phyloP scores from a whole-genome alignment of 257 asterid genomes.

The Parsonsia alboflavescens region DNA sequence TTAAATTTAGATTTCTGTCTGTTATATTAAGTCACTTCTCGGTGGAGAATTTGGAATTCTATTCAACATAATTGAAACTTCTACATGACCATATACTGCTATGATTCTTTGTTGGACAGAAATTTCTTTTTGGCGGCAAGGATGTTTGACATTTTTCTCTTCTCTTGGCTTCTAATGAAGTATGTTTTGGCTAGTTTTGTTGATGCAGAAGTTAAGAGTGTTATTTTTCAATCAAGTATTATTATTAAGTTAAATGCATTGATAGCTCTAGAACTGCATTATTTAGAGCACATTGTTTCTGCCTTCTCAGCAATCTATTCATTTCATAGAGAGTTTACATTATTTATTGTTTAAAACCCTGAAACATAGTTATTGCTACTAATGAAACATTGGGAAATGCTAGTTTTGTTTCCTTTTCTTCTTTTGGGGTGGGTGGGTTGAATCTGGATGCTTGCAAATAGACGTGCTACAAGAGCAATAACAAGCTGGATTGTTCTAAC shows the following conservation, averaged over 20 bases:
- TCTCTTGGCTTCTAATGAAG: not conserved
- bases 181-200: not conserved
- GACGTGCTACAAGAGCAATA: not conserved
- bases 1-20: not conserved
- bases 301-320: not conserved
- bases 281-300: not conserved
- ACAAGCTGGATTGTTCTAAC: not conserved
- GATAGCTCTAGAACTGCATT: not conserved
- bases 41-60: not conserved
- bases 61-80: not conserved
- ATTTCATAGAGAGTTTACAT: not conserved
- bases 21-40: not conserved
- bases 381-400: not conserved
- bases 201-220: not conserved
- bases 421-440: not conserved
- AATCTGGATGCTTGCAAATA: not conserved
- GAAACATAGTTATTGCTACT: not conserved
- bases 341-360: not conserved
- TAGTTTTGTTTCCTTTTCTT: not conserved
- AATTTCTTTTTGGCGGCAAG: not conserved
- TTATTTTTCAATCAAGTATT: not conserved
- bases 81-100: not conserved
- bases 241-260: not conserved
- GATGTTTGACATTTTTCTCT: not conserved
- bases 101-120: constrained; percentile 6